Evolutionary conservation across 345 rosid species (phyloP).

Genomic region (Syzygium grande): DNA sequence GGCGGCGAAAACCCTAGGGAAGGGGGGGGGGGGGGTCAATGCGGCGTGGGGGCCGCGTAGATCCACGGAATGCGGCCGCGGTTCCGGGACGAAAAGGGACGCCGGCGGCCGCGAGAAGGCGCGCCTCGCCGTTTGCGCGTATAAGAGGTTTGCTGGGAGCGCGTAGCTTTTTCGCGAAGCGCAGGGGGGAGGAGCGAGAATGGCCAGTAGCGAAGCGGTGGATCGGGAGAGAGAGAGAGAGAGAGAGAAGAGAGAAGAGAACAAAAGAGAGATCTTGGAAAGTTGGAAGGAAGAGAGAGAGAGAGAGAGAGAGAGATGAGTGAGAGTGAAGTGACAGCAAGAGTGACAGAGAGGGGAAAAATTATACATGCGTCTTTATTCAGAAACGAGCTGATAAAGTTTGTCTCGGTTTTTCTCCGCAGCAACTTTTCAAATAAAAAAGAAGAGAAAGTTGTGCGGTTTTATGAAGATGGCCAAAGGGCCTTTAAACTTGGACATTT

Average conservation of each 20-base stretch:
- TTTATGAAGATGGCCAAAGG: background rate
- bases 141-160: background rate
- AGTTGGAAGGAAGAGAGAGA: background rate
- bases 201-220: background rate
- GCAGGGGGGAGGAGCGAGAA: background rate
- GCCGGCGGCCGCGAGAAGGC: background rate
- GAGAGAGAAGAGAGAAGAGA: background rate
- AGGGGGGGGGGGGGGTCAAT: background rate
- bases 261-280: background rate
- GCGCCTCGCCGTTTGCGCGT: background rate
- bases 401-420: background rate
- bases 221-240: slow-evolving; percentile 3
- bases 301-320: background rate
- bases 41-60: background rate
- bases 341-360: background rate
- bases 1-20: background rate
- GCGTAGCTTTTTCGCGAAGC: background rate
- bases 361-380: background rate
- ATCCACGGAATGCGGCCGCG: background rate
- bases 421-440: background rate
- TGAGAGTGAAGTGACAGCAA: background rate
- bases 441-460: background rate
- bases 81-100: background rate
- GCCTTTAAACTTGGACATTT: too few relatives aligned
- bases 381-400: background rate